Conservation (phyloP, 208 protist genomes). For the Trypanosomatidae sp. region DNA sequence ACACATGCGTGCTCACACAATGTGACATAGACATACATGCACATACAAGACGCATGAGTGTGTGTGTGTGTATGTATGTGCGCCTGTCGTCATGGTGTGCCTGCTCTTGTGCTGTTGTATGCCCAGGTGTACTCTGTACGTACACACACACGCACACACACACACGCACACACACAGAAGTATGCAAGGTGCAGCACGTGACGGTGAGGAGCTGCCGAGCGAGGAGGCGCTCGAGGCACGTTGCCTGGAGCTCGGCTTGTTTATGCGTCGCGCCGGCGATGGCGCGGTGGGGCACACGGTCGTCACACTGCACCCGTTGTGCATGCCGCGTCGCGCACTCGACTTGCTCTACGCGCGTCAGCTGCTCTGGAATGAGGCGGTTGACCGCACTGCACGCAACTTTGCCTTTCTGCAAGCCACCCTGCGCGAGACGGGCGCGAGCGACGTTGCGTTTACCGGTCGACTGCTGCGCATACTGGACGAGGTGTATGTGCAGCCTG, state of each 20-base stretch:
- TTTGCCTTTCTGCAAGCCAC: constrained; percentile 35
- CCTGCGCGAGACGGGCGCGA: constrained; percentile 44
- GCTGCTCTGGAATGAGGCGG: constrained; percentile 69
- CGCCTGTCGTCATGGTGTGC: no score
- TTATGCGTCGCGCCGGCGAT: constrained; percentile 29
- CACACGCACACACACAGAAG: background rate
- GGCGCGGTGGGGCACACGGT: constrained; percentile 31
- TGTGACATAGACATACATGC: constrained; percentile 1
- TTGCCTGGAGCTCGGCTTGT: constrained; percentile 57
- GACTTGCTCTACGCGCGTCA: constrained; percentile 20
- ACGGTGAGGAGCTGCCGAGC: constrained; percentile 12
- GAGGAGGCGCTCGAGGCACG: constrained; percentile 53
- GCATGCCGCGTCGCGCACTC: constrained; percentile 24
- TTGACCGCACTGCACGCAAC: constrained; percentile 66
- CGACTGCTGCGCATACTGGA: constrained; percentile 72
- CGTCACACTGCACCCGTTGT: constrained; percentile 39
- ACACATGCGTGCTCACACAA: no score
- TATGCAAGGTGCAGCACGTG: background rate
- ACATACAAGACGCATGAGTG: no score
- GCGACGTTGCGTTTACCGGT: constrained; percentile 75
- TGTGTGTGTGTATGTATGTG: no score
- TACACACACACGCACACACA: background rate
- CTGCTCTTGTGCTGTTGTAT: no score
- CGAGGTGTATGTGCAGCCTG: constrained; percentile 39
- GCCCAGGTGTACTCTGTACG: no score